phyloP scores from a whole-genome alignment of 2,329 filamentous ascomycete species.

The Colletotrichum simmondsii region DNA sequence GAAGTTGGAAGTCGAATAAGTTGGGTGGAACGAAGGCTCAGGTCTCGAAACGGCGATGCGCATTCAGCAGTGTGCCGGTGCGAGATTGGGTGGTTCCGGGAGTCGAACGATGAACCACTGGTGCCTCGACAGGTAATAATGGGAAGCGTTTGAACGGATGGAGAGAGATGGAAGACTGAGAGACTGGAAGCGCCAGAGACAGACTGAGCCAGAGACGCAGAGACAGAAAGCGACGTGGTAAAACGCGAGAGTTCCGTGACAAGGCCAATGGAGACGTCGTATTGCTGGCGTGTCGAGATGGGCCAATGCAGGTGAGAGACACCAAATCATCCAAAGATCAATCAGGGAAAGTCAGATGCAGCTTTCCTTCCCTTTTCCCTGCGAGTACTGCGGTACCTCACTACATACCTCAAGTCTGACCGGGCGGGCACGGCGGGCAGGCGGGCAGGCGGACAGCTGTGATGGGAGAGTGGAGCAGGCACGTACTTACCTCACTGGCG shows the following conservation, averaged over 20 bases:
- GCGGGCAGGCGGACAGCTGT: background rate
- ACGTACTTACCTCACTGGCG: too few relatives aligned
- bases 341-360: background rate
- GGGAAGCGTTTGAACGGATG: background rate
- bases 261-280: slow-evolving; percentile 2
- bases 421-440: background rate
- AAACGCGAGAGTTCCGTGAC: slow-evolving; percentile 28
- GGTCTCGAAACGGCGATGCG: background rate
- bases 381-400: background rate
- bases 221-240: slow-evolving; percentile 15
- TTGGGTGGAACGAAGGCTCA: slow-evolving; percentile 8
- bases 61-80: slow-evolving; percentile 8
- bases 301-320: slow-evolving; percentile 17
- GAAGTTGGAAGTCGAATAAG: background rate
- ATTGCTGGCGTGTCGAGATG: slow-evolving; percentile 6
- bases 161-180: background rate
- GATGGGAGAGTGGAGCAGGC: background rate
- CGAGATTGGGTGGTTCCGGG: slow-evolving; percentile 8
- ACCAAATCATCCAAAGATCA: background rate
- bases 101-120: background rate
- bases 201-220: background rate
- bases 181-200: background rate
- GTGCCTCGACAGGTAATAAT: background rate
- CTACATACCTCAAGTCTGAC: background rate
- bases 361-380: background rate